Conservation (phyloP, 345 rosid species). For the Microthlaspi erraticum region DNA sequence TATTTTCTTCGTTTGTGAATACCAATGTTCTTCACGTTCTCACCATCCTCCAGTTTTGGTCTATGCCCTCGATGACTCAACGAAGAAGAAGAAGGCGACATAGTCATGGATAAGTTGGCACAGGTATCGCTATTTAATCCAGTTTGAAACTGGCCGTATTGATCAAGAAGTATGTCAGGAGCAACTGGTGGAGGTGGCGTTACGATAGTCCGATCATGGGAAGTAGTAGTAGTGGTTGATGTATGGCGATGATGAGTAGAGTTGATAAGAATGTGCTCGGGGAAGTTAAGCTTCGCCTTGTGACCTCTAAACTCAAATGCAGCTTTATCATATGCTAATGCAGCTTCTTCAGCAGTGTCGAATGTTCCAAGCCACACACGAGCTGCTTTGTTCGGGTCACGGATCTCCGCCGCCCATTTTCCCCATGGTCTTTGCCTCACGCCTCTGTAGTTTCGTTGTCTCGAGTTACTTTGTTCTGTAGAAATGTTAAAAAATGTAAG, state of each 20-base stretch:
- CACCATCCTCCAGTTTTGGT: conserved; percentile 23
- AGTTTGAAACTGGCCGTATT: conserved; percentile 23
- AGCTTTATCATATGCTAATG: conserved; percentile 46
- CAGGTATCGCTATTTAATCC: conserved; percentile 4
- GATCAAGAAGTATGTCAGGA: conserved; percentile 45
- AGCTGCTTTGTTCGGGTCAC: conserved; percentile 45
- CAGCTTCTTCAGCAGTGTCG: conserved; percentile 43
- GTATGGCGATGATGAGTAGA: conserved; percentile 30
- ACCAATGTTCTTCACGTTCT: conserved; percentile 27
- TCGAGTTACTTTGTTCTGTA: conserved; percentile 20
- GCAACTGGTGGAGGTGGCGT: conserved; percentile 23
- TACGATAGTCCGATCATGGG: not conserved
- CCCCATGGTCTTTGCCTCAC: conserved; percentile 50
- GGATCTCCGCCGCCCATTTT: conserved; percentile 46
- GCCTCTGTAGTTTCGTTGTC: conserved; percentile 46
- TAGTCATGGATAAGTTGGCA: conserved; percentile 21
- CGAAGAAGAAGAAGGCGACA: conserved; percentile 34
- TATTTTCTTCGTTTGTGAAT: conserved; percentile 40
- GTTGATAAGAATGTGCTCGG: conserved; percentile 30
- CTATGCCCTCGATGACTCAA: not conserved
- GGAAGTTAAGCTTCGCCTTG: conserved; percentile 48
- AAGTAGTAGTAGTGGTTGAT: conserved; percentile 19
- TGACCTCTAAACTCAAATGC: conserved; percentile 45
- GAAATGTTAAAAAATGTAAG: conserved; percentile 13
- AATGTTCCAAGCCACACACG: conserved; percentile 48